Base-by-base conservation (phyloP, 1,139 yeast species). In the Scheffersomyces quercinus region DNA sequence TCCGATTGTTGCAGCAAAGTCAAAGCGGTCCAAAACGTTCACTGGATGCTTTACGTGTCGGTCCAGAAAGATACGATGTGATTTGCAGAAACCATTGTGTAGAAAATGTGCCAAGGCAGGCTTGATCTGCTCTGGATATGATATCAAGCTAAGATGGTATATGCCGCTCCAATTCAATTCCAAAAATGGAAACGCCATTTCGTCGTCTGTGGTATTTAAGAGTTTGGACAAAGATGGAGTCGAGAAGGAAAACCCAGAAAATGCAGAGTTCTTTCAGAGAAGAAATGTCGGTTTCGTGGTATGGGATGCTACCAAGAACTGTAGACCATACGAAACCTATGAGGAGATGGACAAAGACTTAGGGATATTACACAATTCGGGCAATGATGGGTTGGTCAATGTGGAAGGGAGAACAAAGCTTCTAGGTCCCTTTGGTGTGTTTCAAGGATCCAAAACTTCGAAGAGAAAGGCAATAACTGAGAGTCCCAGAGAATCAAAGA, bases 341-440 rank as follows among this genome's bases (percentile, higher is more conserved):
- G 90, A 87, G 37, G 96, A 88, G 35, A 84, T 90, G 83, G 96
- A 89, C 59, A 68, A 73, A 37, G 90, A 87, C 53, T 68, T 90
- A 40, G 77, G 82, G 6, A 67, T 76, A 9, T 67, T 89, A 28
- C 88, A 87, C 54, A 68, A 78, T 28, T 80, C 85, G 4, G 71
- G 74, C 8, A 59, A 62, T 30, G 70, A 70, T 42, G 51, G 56
- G 3, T 62, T 77, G 40, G 70, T 67, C 1, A 53, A 54, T 15
- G 41, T 41, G 4, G 67, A 66, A 28, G 70, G 72, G 2, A 75
- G 76, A 45, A 84, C 95, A 0, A 76, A 80, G 64, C 60, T 79
- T 11, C 65, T 79, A 41, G 96, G 96, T 0, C 95, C 95, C 9
- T 90, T 89, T 68, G 96, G 96, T 0, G 95, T 88, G 1, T 88